Conservation (phyloP, 768 basidiomycete genomes). For the Naganishia randhawae region DNA sequence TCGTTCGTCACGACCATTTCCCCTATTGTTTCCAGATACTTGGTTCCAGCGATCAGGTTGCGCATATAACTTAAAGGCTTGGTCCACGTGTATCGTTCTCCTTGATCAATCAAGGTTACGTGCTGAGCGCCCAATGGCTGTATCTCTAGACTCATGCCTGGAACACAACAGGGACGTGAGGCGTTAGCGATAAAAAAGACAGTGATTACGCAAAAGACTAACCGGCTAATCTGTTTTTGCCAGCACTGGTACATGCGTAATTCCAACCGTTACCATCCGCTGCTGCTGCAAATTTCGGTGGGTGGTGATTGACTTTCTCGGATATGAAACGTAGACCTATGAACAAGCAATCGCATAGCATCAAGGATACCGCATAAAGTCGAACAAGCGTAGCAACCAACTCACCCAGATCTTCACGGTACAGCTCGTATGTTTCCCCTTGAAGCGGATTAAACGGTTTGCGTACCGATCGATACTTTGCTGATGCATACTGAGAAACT, state of each 20-base stretch:
- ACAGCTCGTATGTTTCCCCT: conserved; percentile 80
- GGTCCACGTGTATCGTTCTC: conserved; percentile 54
- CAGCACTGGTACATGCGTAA: conserved; percentile 68
- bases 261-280: conserved; percentile 77
- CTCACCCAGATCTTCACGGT: conserved; percentile 58
- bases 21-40: conserved; percentile 81
- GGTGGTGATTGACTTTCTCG: conserved; percentile 82
- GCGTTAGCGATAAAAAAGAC: not conserved
- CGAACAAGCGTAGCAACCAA: not conserved
- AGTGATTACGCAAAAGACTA: conserved; percentile 38
- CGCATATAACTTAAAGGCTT: conserved; percentile 84
- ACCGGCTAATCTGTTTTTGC: conserved; percentile 90
- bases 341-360: not conserved
- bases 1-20: conserved; percentile 70
- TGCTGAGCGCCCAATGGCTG: conserved; percentile 71
- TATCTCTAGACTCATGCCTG: conserved; percentile 85
- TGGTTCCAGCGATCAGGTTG: conserved; percentile 83
- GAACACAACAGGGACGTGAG: not conserved
- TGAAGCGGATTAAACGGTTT: conserved; percentile 90
- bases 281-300: conserved; percentile 71
- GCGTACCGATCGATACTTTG: conserved; percentile 70
- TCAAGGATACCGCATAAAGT: not conserved
- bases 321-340: conserved; percentile 58
- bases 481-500: conserved; percentile 77
- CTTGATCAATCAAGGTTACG: conserved; percentile 61